Base-by-base conservation (phyloP, 176 grass and related monocot species). In the Juncus effusus region DNA sequence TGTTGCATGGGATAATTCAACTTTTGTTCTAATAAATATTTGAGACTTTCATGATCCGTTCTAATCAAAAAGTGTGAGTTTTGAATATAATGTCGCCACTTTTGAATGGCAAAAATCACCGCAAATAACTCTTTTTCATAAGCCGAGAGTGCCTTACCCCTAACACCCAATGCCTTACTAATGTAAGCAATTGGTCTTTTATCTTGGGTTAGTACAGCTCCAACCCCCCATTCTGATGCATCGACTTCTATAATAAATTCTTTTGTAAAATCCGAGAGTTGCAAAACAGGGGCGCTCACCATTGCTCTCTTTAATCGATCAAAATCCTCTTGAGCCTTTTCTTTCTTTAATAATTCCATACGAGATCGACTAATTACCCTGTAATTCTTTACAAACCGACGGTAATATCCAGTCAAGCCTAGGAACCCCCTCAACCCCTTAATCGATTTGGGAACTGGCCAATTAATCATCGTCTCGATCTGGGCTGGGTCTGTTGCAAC, bases 101-200 rank as follows among this genome's bases (percentile, higher is more conserved):
- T n/a, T n/a, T n/a, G n/a, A 15, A 64, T 64, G 39, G 4, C n/a
- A n/a, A n/a, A n/a, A n/a, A n/a, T n/a, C n/a, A n/a, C n/a, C n/a
- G n/a, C 36, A 40, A 3, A 42, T 15, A 3, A n/a, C 60, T 62
- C 61, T 41, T 63, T 63, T 6, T 63, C 60, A 63, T 63, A 63
- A 1, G 60, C 41, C 2, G 60, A 63, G 2, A 41, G 0, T 13
- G 3, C 3, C 3, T 45, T 38, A 7, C 7, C 10, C 2, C 45
- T 64, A 0, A 7, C 0, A 0, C 61, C 12, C 4, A 64, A 8
- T 1, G 38, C 3, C 11, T 64, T 64, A 3, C 38, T 64, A 3
- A 64, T 2, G 10, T 44, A 64, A 1, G 61, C 13, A 3, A 64
- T 64, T 1, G 38, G 61, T 9, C 61, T 15, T 0, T 7, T 16